Base-by-base conservation (phyloP, 352 stramenopile species). In the Lagenidium giganteum region DNA sequence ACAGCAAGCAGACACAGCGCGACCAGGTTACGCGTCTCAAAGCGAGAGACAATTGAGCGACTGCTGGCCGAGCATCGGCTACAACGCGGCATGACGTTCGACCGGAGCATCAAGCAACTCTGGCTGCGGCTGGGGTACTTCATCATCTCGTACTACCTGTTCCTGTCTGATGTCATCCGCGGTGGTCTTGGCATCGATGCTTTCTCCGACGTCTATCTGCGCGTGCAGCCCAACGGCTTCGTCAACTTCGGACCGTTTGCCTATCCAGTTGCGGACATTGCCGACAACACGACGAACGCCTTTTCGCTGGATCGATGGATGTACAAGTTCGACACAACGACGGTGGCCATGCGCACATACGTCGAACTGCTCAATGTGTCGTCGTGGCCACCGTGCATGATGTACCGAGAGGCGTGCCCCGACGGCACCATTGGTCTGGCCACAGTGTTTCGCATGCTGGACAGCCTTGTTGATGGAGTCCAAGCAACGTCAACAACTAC, bases 101-200 rank as follows among this genome's bases (percentile, higher is more conserved):
- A n/a, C n/a, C n/a, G n/a, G n/a, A n/a, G n/a, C n/a, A n/a, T n/a
- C n/a, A n/a, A n/a, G n/a, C n/a, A n/a, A n/a, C n/a, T n/a, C n/a
- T n/a, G n/a, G n/a, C n/a, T n/a, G n/a, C n/a, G n/a, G n/a, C n/a
- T n/a, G n/a, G n/a, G n/a, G n/a, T n/a, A n/a, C 12, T 51, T 45
- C 12, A 12, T 61, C 5, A 9, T 64, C 18, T 51, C 50, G 16
- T 64, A 61, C 20, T 34, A n/a, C 13, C 37, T 64, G 16, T 18
- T 64, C 11, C 42, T 61, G 22, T 50, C 50, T 3, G 56, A 64
- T 16, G 45, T 61, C 7, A 12, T 53, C 8, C 45, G 50, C 7
- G 44, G 44, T 9, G 44, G 41, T 3, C 21, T 47, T 3, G 23
- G n/a, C n/a, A 37, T 47, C 32, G n/a, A n/a, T n/a, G n/a, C n/a